Evolutionary conservation across 768 basidiomycete genomes (phyloP).

Genomic region (Rhodotorula paludigena): DNA sequence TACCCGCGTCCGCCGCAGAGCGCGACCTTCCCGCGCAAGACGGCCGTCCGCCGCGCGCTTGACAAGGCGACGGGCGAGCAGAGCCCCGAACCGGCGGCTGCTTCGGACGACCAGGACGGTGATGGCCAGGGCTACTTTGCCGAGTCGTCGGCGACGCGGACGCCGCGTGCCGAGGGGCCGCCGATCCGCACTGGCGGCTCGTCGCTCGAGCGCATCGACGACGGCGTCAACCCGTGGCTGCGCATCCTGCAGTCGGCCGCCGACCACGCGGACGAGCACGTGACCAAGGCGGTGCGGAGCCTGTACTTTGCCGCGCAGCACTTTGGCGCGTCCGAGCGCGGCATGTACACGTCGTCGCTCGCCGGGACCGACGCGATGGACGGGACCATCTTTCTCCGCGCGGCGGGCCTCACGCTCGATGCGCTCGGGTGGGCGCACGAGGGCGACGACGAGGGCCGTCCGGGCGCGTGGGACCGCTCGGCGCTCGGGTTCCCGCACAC

Average conservation of each 20-base stretch:
- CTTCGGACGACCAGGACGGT: too few species aligned
- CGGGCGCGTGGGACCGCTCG: slow-evolving; percentile 35
- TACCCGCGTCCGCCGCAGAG: slow-evolving; percentile 16
- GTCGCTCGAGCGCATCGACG: neutral
- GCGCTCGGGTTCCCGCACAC: slow-evolving; percentile 39
- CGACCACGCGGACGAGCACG: slow-evolving; percentile 42
- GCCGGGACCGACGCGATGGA: slow-evolving; percentile 38
- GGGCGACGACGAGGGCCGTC: slow-evolving; percentile 22
- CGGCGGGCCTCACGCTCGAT: slow-evolving; percentile 35
- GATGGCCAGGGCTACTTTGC: too few species aligned
- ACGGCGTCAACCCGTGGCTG: slow-evolving; percentile 31
- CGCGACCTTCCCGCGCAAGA: neutral
- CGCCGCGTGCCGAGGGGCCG: neutral
- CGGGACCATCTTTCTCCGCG: slow-evolving; percentile 40
- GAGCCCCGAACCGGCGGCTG: neutral
- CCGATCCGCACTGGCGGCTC: neutral
- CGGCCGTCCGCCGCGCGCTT: slow-evolving; percentile 4
- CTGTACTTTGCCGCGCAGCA: slow-evolving; percentile 40
- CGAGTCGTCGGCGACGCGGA: slow-evolving; percentile 15
- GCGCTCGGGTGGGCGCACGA: slow-evolving; percentile 42
- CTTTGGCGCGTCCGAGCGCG: slow-evolving; percentile 32
- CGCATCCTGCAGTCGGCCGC: slow-evolving; percentile 25
- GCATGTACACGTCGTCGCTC: slow-evolving; percentile 22
- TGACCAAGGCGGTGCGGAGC: slow-evolving; percentile 39
- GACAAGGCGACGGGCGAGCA: neutral